Conservation (phyloP, 768 basidiomycete genomes). For the Pulveroboletus ravenelii region DNA sequence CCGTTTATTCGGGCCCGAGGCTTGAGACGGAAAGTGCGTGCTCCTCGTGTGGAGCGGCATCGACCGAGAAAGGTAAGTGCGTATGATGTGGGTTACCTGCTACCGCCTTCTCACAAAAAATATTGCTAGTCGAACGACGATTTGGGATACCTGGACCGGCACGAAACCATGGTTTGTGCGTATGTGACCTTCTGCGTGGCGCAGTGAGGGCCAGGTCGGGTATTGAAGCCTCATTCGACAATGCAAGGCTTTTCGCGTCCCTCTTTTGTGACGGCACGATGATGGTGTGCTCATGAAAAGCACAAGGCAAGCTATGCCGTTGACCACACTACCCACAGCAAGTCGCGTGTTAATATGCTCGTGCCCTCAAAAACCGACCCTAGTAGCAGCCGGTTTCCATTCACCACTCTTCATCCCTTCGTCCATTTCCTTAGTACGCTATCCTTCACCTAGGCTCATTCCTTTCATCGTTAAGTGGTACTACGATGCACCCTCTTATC, state of each 20-base stretch:
- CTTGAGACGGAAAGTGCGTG: background rate
- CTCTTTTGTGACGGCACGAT: constrained; percentile 10
- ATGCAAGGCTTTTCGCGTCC: background rate
- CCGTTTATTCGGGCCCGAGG: background rate
- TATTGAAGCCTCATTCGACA: background rate
- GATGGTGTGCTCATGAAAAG: background rate
- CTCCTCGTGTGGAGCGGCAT: background rate
- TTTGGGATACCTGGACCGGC: background rate
- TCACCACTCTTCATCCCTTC: background rate
- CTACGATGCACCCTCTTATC: constrained; percentile 32
- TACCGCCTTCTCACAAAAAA: too few species aligned
- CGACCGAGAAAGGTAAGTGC: background rate
- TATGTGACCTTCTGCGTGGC: too few species aligned
- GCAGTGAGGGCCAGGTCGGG: too few species aligned
- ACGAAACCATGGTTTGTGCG: background rate
- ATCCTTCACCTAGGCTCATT: constrained; percentile 2
- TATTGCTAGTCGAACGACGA: constrained; percentile 15
- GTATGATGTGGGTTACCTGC: constrained; percentile 20
- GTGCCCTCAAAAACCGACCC: background rate
- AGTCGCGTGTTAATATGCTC: background rate
- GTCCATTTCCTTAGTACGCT: background rate
- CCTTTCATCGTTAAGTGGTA: constrained; percentile 7
- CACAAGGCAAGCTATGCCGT: constrained; percentile 14
- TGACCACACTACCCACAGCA: constrained; percentile 1
- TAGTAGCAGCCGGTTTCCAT: background rate